Evolutionary conservation across 2,329 filamentous ascomycete species (phyloP).

Genomic region (Colletotrichum lindemuthianum): DNA sequence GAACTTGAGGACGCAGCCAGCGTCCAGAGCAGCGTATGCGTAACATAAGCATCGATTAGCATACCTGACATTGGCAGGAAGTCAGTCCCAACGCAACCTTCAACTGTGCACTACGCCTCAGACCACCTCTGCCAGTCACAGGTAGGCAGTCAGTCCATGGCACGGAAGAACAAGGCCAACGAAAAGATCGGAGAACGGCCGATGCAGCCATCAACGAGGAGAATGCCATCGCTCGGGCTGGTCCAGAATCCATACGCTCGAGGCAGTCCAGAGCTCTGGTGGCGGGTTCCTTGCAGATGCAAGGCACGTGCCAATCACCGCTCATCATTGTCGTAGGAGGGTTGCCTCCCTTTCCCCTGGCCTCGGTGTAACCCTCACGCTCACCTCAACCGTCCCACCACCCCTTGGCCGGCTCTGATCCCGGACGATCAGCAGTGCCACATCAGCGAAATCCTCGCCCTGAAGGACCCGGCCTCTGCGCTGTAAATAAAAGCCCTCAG

Average conservation of each 20-base stretch:
- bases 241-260: not conserved
- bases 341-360: not conserved
- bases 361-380: constrained; percentile 9
- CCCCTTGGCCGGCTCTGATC: constrained; percentile 34
- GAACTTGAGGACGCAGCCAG: too few species aligned
- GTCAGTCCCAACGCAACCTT: too few species aligned
- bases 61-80: too few species aligned
- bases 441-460: constrained; percentile 14
- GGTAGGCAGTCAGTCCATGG: not conserved
- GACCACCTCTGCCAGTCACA: too few species aligned
- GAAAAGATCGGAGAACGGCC: not conserved
- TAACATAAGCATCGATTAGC: too few species aligned
- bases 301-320: constrained; percentile 35
- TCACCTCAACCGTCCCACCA: constrained; percentile 24
- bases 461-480: constrained; percentile 1
- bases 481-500: not conserved
- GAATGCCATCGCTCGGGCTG: constrained; percentile 21
- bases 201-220: constrained; percentile 16
- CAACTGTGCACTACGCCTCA: too few species aligned
- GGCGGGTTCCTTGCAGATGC: constrained; percentile 34
- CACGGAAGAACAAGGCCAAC: constrained; percentile 3
- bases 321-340: too few species aligned
- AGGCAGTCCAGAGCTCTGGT: constrained; percentile 1
- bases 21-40: too few species aligned
- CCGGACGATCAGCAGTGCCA: constrained; percentile 37